Conservation (phyloP, 2,329 filamentous ascomycete genomes). For the Hypoxylon rubiginosum region DNA sequence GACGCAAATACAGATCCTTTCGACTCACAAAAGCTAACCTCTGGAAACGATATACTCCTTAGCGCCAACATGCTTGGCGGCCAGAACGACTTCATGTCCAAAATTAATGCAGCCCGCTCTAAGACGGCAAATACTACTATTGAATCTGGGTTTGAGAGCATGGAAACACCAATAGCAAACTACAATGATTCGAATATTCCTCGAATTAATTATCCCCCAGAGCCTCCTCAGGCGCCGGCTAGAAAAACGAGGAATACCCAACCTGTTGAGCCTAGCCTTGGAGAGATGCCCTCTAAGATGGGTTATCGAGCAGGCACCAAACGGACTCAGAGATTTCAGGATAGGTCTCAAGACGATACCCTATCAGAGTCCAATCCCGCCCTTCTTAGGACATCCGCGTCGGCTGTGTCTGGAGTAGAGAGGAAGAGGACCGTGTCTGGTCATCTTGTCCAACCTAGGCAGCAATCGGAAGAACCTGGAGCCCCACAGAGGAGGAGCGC, state of each 20-base stretch:
- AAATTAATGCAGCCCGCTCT: slow-evolving; percentile 66
- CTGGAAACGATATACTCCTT: slow-evolving; percentile 57
- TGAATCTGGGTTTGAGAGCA: slow-evolving; percentile 64
- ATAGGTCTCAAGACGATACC: slow-evolving; percentile 58
- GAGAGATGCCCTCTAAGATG: slow-evolving; percentile 75
- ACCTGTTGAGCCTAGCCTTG: slow-evolving; percentile 62
- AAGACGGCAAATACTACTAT: slow-evolving; percentile 58
- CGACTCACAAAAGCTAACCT: slow-evolving; percentile 59
- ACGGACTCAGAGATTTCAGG: slow-evolving; percentile 51
- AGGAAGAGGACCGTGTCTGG: slow-evolving; percentile 95
- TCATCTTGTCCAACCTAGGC: slow-evolving; percentile 71
- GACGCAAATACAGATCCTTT: slow-evolving; percentile 64
- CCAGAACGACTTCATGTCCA: slow-evolving; percentile 69
- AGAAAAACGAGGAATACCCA: slow-evolving; percentile 69
- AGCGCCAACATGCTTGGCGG: slow-evolving; percentile 59
- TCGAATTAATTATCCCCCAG: slow-evolving; percentile 52
- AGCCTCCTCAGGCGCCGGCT: slow-evolving; percentile 66
- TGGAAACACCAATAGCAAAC: slow-evolving; percentile 73
- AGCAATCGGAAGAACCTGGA: slow-evolving; percentile 71
- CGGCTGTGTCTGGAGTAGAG: slow-evolving; percentile 65
- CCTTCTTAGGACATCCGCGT: slow-evolving; percentile 56
- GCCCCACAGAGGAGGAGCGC: slow-evolving; percentile 78
- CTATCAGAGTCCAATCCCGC: slow-evolving; percentile 58
- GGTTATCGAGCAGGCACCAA: slow-evolving; percentile 67
- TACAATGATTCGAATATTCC: slow-evolving; percentile 55